Conservation (phyloP, 225 moss, liverwort and hornwort species). For the Asterella californica region DNA sequence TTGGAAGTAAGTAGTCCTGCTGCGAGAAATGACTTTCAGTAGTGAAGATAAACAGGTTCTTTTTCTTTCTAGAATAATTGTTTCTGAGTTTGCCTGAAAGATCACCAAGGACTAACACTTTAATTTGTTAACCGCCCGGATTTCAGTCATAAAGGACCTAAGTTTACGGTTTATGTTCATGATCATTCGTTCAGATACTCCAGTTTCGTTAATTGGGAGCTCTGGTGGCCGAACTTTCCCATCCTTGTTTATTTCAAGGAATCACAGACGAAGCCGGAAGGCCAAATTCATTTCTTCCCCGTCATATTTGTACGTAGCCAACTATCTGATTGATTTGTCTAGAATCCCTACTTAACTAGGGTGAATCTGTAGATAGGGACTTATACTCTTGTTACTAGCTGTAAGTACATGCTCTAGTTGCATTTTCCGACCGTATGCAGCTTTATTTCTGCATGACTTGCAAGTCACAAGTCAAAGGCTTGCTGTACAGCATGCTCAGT, state of each 20-base stretch:
- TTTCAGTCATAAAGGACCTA: background rate
- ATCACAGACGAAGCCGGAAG: conserved; percentile 85
- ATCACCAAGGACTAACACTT: too few relatives aligned
- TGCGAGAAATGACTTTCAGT: background rate
- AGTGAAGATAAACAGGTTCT: background rate
- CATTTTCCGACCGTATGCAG: background rate
- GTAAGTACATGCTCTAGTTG: background rate
- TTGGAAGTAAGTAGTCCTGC: conserved; percentile 59
- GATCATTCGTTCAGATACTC: conserved; percentile 47
- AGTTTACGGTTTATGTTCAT: background rate
- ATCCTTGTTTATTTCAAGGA: conserved; percentile 87
- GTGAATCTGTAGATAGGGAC: background rate
- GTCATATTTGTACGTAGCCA: conserved; percentile 59
- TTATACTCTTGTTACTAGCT: background rate
- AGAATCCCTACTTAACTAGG: background rate
- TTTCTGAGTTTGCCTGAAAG: background rate
- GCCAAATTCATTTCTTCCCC: conserved; percentile 91
- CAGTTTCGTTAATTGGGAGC: conserved; percentile 74
- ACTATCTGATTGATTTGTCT: background rate
- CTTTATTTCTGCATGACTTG: background rate
- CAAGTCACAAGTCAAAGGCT: background rate
- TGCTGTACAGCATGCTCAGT: background rate
- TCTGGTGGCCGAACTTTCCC: conserved; percentile 87
- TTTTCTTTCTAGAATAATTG: too few relatives aligned
- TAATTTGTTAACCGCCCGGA: too few relatives aligned